Base-by-base conservation (phyloP, 306 rosid genomes). In the Vicia villosa region DNA sequence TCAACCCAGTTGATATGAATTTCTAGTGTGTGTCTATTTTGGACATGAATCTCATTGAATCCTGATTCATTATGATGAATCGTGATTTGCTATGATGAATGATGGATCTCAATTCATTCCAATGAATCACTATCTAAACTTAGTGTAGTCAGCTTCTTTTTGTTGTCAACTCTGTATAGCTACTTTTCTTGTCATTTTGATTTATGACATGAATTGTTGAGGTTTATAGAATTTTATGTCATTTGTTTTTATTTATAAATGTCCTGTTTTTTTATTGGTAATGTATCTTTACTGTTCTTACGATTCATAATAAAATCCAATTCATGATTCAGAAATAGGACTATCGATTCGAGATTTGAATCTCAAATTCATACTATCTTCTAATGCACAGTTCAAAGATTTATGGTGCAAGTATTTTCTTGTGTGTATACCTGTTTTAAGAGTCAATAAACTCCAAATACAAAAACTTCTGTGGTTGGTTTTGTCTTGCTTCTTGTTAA, bases 401-500 rank as follows among this genome's bases (percentile, higher is more conserved):
- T 32, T 32, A 6, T 8, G 37, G 37, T 32, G 37, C 37, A 32
- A 32, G 7, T 32, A 32, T 32, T 6, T 32, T 32, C 9, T 32
- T 6, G 37, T 32, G 9, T 32, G 37, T 7, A 32, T 6, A 7
- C 37, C 37, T 32, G 30, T 45, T 70, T 71, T 66, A 45, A 16
- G 30, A 46, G 54, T 28, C 45, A 57, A 19, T 57, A 17, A 36
- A 3, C 46, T 64, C 62, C 20, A 16, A 51, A 32, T 14, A 20
- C 34, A 68, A 34, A 61, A 50, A 30, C 14, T 19, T 11, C 26
- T 8, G 58, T 8, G 13, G 37, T 64, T 59, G 42, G 47, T 36
- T 21, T 57, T 32, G 3, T 70, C 67, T 10, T 46, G 47, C 59
- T 55, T 38, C 57, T 55, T 49, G 38, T 74, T 54, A 26, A 15